Evolutionary conservation across 139 green algal genomes (phyloP).

Genomic region (Chlorella sp.): DNA sequence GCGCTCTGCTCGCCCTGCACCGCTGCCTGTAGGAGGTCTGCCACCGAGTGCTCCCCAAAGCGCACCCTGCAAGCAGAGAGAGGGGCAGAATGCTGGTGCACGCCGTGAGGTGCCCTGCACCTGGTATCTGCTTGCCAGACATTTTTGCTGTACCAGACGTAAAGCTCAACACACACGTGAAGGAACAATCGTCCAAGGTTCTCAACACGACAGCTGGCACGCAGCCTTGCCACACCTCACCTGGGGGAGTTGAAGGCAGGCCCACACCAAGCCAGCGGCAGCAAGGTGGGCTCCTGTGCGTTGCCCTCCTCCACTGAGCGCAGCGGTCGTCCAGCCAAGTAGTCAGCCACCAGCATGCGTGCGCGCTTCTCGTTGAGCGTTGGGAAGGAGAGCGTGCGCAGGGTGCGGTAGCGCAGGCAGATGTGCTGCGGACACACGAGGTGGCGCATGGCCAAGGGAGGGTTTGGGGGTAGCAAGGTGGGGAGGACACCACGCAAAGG

Average conservation of each 20-base stretch:
- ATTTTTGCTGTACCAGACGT: neutral
- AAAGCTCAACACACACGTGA: neutral
- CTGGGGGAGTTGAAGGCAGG: too few relatives aligned
- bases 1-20: neutral
- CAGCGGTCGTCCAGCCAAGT: neutral
- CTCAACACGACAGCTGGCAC: too few relatives aligned
- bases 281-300: neutral
- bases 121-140: too few relatives aligned
- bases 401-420: slow-evolving; percentile 43
- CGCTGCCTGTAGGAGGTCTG: neutral
- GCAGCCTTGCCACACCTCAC: too few relatives aligned
- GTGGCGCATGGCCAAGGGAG: neutral
- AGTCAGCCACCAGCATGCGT: neutral
- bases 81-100: too few relatives aligned
- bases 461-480: neutral
- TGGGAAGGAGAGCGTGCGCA: slow-evolving; percentile 50
- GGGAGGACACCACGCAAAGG: neutral
- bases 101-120: too few relatives aligned
- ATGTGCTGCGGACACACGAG: slow-evolving; percentile 42
- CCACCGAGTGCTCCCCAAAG: too few relatives aligned
- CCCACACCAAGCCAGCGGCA: too few relatives aligned
- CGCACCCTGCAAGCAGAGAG: too few relatives aligned
- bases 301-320: neutral
- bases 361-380: slow-evolving; percentile 59
- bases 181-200: too few relatives aligned